Percentiles rank a stretch among this genome's conserved stretches.
These are phyloP conservation scores for Thielaviopsis ethacetica DNA, from an alignment of 2,329 filamentous ascomycete genomes.

Conservation along the genomic window DNA sequence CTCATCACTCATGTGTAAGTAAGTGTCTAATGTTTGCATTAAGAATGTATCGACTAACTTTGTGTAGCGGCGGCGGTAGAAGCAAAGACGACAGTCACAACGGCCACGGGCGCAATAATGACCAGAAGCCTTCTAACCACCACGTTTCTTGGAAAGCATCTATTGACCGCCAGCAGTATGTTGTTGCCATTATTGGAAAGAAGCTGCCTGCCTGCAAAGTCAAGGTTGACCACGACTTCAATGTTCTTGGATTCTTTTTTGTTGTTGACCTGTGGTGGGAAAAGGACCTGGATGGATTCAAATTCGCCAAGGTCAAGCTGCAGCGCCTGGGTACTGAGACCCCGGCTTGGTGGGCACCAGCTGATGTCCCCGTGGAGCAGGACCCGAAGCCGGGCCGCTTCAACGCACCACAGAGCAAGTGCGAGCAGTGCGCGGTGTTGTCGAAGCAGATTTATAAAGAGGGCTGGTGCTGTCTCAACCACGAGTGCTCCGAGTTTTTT, in stretches of 20 bases:
- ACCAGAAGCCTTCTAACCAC: slow-evolving; percentile 21
- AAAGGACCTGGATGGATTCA: slow-evolving; percentile 22
- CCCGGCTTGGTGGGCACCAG: slow-evolving; percentile 38
- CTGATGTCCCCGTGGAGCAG: slow-evolving; percentile 16
- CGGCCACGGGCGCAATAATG: slow-evolving; percentile 21
- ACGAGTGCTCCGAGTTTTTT: slow-evolving; percentile 13
- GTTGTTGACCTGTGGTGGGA: slow-evolving; percentile 55
- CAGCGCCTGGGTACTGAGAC: slow-evolving; percentile 39
- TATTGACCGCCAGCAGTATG: slow-evolving; percentile 26
- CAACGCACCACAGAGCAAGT: slow-evolving; percentile 17
- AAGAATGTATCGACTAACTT: slow-evolving; percentile 7
- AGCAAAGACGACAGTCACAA: background rate
- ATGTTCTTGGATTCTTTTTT: slow-evolving; percentile 52
- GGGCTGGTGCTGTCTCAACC: slow-evolving; percentile 19
- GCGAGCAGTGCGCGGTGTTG: slow-evolving; percentile 22
- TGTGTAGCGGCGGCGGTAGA: slow-evolving; percentile 11
- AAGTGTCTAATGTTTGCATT: background rate
- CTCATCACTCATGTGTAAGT: slow-evolving; percentile 47
- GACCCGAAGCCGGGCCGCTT: slow-evolving; percentile 19
- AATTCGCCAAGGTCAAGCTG: slow-evolving; percentile 40
- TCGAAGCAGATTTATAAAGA: slow-evolving; percentile 23
- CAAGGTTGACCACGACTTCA: slow-evolving; percentile 40
- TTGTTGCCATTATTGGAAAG: slow-evolving; percentile 39
- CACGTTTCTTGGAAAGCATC: slow-evolving; percentile 21
- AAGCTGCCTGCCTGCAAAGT: slow-evolving; percentile 18